These are phyloP conservation scores for Aspergillus ochraceus DNA, from an alignment of 2,329 filamentous ascomycete genomes.

Conservation along the genomic window DNA sequence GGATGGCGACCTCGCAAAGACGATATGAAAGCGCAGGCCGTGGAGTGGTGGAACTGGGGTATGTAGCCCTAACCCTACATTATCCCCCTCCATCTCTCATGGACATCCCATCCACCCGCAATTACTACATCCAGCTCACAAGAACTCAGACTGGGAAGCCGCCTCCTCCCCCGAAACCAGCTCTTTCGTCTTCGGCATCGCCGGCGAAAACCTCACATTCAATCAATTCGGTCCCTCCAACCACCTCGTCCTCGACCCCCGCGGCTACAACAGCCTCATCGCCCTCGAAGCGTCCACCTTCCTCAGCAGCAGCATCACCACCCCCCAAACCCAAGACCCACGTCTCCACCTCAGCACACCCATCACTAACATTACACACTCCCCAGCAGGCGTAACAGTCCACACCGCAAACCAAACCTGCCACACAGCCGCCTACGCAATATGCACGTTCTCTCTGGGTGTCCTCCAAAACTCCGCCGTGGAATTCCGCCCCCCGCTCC, in stretches of 20 bases:
- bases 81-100: too few relatives aligned
- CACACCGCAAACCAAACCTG: constrained; percentile 56
- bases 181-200: constrained; percentile 56
- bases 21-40: constrained; percentile 57
- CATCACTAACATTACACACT: constrained; percentile 57
- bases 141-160: constrained; percentile 55
- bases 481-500: constrained; percentile 59
- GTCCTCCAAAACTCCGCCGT: constrained; percentile 65
- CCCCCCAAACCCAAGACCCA: constrained; percentile 51
- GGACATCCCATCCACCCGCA: too few relatives aligned
- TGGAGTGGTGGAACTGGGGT: constrained; percentile 60
- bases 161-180: constrained; percentile 58
- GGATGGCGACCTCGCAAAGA: constrained; percentile 61
- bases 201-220: constrained; percentile 61
- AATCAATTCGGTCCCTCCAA: constrained; percentile 63
- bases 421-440: constrained; percentile 60
- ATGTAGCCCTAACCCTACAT: constrained; percentile 9
- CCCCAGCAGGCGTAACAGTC: constrained; percentile 54
- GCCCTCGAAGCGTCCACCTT: constrained; percentile 59
- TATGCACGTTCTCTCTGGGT: constrained; percentile 68
- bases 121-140: background rate
- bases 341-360: constrained; percentile 60
- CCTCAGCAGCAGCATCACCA: constrained; percentile 33
- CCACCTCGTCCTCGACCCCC: constrained; percentile 61
- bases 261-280: constrained; percentile 62